phyloP scores from a whole-genome alignment of 2,329 filamentous ascomycete species.

The Ceratocystis smalleyi region DNA sequence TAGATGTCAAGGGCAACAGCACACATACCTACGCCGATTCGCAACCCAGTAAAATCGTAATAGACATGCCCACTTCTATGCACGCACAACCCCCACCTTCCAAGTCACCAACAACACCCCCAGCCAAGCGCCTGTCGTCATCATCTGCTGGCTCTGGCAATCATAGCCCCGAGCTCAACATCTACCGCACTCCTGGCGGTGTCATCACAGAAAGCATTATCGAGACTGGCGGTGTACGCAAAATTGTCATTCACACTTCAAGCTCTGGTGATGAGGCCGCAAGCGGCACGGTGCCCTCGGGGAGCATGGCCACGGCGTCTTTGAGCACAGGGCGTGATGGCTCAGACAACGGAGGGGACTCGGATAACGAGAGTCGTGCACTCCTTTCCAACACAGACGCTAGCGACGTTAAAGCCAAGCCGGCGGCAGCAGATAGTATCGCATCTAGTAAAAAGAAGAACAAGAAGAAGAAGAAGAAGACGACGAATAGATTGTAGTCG shows the following conservation, averaged over 20 bases:
- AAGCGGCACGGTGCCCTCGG: background rate
- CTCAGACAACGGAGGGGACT: background rate
- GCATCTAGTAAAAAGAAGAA: slow-evolving; percentile 15
- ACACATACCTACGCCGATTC: slow-evolving; percentile 1
- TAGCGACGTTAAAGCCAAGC: background rate
- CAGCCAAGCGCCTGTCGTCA: background rate
- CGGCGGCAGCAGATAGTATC: background rate
- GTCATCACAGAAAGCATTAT: slow-evolving; percentile 69
- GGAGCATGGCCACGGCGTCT: background rate
- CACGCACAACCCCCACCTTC: background rate
- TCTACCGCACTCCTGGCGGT: slow-evolving; percentile 44
- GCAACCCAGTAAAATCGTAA: background rate
- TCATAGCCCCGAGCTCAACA: slow-evolving; percentile 9
- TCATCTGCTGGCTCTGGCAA: background rate
- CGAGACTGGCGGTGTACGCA: slow-evolving; percentile 57
- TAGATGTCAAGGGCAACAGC: slow-evolving; percentile 12
- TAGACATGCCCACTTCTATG: background rate
- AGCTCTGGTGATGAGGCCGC: slow-evolving; percentile 24
- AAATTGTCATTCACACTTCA: slow-evolving; percentile 46
- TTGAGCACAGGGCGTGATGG: background rate
- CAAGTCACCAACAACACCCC: background rate
- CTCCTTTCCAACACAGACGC: background rate
- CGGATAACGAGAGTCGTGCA: background rate
- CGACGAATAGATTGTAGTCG: slow-evolving; percentile 1
- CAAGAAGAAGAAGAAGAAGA: slow-evolving; percentile 17